Conservation (phyloP, 148 eudicot genomes). For the Rhododendron kiyosumense region DNA sequence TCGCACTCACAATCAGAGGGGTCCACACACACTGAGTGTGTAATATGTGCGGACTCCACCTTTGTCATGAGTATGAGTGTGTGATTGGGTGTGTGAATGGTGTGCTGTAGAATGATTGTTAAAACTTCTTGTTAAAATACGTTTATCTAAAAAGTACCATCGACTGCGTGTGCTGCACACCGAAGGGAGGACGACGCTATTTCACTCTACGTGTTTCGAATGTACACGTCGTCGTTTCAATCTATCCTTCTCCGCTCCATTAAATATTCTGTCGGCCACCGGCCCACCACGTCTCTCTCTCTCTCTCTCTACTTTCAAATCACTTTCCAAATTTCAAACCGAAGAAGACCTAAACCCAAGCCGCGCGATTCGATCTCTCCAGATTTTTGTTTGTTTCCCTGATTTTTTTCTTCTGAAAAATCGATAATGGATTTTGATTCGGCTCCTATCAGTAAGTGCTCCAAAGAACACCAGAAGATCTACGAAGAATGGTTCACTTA, state of each 20-base stretch:
- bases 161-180: background rate
- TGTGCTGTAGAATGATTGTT: no score
- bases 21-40: no score
- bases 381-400: background rate
- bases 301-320: background rate
- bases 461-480: conserved; percentile 50
- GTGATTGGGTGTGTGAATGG: no score
- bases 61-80: no score
- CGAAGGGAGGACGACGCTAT: background rate
- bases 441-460: conserved; percentile 35
- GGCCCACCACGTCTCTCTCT: background rate
- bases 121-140: no score
- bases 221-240: background rate
- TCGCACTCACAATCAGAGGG: no score
- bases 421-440: conserved; percentile 50
- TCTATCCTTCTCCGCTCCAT: background rate
- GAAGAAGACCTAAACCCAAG: background rate
- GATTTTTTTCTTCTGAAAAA: background rate
- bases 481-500: conserved; percentile 60
- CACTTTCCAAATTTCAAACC: background rate
- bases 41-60: no score
- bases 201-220: background rate
- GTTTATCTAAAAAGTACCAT: background rate
- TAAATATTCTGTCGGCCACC: background rate
- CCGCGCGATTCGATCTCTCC: background rate